Evolutionary conservation across 78 protist genomes (phyloP), one percentile per base, ranked within the genome.

Genomic region (Pigoraptor vietnamica): DNA sequence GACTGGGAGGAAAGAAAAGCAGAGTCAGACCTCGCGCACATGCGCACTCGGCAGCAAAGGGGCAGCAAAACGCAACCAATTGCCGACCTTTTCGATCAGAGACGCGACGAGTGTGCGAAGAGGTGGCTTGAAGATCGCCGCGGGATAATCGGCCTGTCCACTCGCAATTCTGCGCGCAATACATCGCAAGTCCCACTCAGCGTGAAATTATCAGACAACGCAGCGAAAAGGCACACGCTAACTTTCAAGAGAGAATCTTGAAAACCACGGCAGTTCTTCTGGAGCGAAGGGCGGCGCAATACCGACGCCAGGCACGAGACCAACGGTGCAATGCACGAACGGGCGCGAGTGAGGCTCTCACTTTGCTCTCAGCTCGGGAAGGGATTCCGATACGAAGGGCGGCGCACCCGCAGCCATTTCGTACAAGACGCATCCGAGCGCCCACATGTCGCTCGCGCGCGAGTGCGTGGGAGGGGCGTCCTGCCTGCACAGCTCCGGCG

Each of bases 391-490:
- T 21, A 48, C 67, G 14, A 48, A 48, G 14, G 67, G 67, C 67
- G 67, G 67, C 67, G 14, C 67, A 6, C 67, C 67, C 67, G 67
- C 67, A 48, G 67, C 32, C 90, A 95, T n/a, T 89, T 96, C 98
- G 92, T 95, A 95, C 33, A 94, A 37, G 32, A 95, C 24, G 40
- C 94, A 88, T 29, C 97, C 98, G 2, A 97, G 82, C 1, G 96
- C 89, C 97, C 97, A 97, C n/a, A 96, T 24, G 92, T 97, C 98
- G 56, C 87, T 87, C 82, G 95, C 94, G 39, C 79, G 48, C 91
- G 93, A 56, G 92, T 96, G 95, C 24, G n/a, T n/a, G n/a, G 94
- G 95, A 48, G 67, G 67, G 6, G 29, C 67, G 83, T n/a, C 86
- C 10, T 32, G 0, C 36, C 19, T 0, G 96, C 94, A 93, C 0